Conservation (phyloP, 2,329 filamentous ascomycete species). For the Phoma sp. region DNA sequence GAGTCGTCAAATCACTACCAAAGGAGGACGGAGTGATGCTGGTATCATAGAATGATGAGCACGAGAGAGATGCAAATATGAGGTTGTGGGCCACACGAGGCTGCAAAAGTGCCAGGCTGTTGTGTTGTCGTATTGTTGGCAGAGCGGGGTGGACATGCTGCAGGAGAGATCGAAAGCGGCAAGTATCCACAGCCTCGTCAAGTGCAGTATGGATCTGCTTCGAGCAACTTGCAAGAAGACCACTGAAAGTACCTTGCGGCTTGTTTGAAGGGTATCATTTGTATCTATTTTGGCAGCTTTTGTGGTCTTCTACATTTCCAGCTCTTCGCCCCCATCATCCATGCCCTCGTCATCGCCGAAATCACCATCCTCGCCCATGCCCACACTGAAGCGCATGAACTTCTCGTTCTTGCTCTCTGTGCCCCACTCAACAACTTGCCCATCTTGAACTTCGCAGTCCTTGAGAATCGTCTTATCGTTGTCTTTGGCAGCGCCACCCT, state of each 20-base stretch:
- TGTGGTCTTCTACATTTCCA: not conserved
- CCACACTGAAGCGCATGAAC: conserved; percentile 60
- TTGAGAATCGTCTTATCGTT: conserved; percentile 65
- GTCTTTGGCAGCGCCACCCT: conserved; percentile 68
- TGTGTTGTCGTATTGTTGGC: no score
- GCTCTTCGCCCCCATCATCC: not conserved
- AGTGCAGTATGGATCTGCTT: no score
- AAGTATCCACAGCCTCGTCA: not conserved
- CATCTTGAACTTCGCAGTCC: conserved; percentile 90
- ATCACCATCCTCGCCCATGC: conserved; percentile 44
- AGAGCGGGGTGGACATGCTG: not conserved
- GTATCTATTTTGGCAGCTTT: not conserved
- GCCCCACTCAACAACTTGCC: conserved; percentile 81
- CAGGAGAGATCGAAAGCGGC: not conserved
- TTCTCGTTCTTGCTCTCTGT: conserved; percentile 65
- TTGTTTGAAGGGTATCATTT: conserved; percentile 1
- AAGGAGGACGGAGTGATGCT: no score
- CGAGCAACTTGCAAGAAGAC: no score
- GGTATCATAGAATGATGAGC: no score
- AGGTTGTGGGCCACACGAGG: no score
- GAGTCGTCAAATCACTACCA: no score
- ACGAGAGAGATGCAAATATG: no score
- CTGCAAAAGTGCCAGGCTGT: no score
- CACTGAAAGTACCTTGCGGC: not conserved
- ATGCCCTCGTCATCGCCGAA: conserved; percentile 22